A percentile compares a stretch with the other conserved stretches of the same genome.
Conservation (phyloP, 208 protist genomes). For the Eutreptiella sp. region DNA sequence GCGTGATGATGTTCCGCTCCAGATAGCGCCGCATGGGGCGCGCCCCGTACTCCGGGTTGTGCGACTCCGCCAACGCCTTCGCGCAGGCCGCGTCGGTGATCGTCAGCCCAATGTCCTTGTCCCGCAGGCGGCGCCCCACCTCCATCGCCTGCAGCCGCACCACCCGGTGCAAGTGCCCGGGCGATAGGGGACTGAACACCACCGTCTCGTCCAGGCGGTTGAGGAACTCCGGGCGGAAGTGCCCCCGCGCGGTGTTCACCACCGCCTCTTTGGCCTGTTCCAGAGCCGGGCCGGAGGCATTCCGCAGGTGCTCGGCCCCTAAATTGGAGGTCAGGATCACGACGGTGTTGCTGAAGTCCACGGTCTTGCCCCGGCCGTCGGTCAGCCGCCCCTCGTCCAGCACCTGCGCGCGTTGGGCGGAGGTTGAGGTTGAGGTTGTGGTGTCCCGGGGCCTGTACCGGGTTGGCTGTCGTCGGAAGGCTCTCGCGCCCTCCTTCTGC, state of each 20-base stretch:
- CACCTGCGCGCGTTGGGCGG: too few relatives aligned
- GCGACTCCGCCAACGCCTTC: constrained; percentile 65
- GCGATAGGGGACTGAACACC: constrained; percentile 84
- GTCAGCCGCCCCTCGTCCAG: constrained; percentile 97
- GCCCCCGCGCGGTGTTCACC: constrained; percentile 67
- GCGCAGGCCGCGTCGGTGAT: constrained; percentile 57
- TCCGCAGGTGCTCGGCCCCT: constrained; percentile 79
- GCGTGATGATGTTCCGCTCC: constrained; percentile 79
- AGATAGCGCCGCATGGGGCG: constrained; percentile 82
- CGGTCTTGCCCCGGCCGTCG: constrained; percentile 88
- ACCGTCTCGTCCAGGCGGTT: constrained; percentile 97
- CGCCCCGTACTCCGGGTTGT: constrained; percentile 89
- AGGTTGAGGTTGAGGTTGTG: too few relatives aligned
- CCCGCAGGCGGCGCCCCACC: too few relatives aligned
- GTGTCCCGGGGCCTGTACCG: too few relatives aligned
- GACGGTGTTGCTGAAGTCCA: constrained; percentile 96
- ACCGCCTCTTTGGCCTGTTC: too few relatives aligned
- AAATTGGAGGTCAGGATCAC: constrained; percentile 97
- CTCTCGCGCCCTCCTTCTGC: too few relatives aligned
- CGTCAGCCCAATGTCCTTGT: constrained; percentile 71
- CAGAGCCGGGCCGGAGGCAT: too few relatives aligned
- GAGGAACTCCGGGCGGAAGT: constrained; percentile 94
- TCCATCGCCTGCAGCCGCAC: constrained; percentile 63
- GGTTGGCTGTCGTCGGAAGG: too few relatives aligned
- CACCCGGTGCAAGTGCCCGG: constrained; percentile 70